Conservation (phyloP, 2,329 filamentous ascomycete genomes). For the Scedosporium boydii region DNA sequence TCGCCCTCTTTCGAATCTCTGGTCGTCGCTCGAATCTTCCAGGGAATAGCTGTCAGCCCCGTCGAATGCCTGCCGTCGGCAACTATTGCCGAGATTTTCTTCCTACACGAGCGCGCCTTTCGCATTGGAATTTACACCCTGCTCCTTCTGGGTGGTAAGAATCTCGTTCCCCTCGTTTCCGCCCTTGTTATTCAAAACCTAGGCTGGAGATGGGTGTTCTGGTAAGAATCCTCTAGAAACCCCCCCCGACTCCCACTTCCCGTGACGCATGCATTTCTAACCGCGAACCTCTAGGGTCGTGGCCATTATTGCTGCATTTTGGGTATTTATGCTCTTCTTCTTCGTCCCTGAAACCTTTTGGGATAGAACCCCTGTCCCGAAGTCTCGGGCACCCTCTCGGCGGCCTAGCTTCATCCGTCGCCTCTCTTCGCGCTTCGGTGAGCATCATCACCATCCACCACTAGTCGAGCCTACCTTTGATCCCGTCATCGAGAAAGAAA, state of each 20-base stretch:
- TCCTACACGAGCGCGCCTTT: slow-evolving; percentile 87
- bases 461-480: slow-evolving; percentile 7
- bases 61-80: slow-evolving; percentile 90
- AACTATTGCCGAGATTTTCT: slow-evolving; percentile 93
- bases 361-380: slow-evolving; percentile 63
- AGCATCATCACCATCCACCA: slow-evolving; percentile 6
- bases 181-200: slow-evolving; percentile 71
- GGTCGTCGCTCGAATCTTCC: slow-evolving; percentile 72
- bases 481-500: neutral
- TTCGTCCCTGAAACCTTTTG: slow-evolving; percentile 95
- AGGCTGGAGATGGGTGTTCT: slow-evolving; percentile 87
- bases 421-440: slow-evolving; percentile 31
- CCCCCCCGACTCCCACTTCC: slow-evolving; percentile 2
- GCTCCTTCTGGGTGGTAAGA: slow-evolving; percentile 82
- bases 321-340: slow-evolving; percentile 65
- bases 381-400: slow-evolving; percentile 24
- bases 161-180: slow-evolving; percentile 77
- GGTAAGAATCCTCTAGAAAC: slow-evolving; percentile 37
- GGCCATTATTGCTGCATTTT: slow-evolving; percentile 66
- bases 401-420: slow-evolving; percentile 37
- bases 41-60: slow-evolving; percentile 79
- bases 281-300: slow-evolving; percentile 52
- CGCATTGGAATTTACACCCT: slow-evolving; percentile 90
- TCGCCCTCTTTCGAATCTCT: slow-evolving; percentile 75
- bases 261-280: neutral